Conservation (phyloP, 1,139 yeast genomes). For the Scheffersomyces cryptocercus region DNA sequence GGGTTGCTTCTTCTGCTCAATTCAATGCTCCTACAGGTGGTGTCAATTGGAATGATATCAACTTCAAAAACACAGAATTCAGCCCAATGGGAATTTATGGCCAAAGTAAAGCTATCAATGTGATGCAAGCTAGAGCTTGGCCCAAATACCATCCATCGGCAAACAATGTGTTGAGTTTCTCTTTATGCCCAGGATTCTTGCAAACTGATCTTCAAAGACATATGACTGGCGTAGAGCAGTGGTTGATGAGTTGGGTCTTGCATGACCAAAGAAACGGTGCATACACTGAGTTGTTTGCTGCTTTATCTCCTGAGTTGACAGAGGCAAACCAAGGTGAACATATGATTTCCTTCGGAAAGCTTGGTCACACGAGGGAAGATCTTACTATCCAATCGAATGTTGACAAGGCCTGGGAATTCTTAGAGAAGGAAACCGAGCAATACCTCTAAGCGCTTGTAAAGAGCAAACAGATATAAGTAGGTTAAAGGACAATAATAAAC, state of each 20-base stretch:
- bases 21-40: conserved; percentile 38
- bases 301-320: conserved; percentile 17
- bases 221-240: background rate
- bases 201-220: conserved; percentile 42
- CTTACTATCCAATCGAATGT: conserved; percentile 3
- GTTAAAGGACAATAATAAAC: too few species aligned
- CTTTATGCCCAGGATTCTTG: conserved; percentile 50
- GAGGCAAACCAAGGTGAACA: conserved; percentile 7
- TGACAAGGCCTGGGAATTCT: conserved; percentile 7
- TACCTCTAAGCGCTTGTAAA: background rate
- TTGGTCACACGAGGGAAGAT: conserved; percentile 8
- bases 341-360: conserved; percentile 6
- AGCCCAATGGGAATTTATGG: conserved; percentile 29
- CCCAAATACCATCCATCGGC: conserved; percentile 30
- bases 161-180: conserved; percentile 29
- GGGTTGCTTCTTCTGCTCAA: conserved; percentile 46
- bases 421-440: conserved; percentile 2
- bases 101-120: conserved; percentile 49
- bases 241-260: background rate
- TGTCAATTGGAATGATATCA: conserved; percentile 38
- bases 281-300: conserved; percentile 24
- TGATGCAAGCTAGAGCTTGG: conserved; percentile 46
- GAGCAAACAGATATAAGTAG: too few species aligned
- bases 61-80: conserved; percentile 13
- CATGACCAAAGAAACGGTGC: conserved; percentile 16